Evolutionary conservation across 2,329 filamentous ascomycete genomes (phyloP).

Genomic region (Monosporascus sp.): DNA sequence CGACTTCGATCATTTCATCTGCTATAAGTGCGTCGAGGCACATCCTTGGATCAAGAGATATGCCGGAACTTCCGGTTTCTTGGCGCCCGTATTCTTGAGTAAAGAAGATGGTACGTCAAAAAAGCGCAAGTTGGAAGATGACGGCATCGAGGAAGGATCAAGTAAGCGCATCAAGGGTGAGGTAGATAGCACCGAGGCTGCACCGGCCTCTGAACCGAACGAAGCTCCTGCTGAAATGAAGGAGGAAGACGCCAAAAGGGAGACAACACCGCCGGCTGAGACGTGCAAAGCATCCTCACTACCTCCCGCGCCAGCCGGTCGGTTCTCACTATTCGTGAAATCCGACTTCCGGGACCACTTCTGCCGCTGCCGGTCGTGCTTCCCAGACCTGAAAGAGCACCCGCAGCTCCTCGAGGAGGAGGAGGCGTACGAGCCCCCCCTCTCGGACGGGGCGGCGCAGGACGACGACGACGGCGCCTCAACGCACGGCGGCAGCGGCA

Average conservation of each 20-base stretch:
- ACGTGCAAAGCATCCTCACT: constrained; percentile 59
- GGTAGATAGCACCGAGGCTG: constrained; percentile 9
- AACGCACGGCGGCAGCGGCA: constrained; percentile 65
- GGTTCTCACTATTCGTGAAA: constrained; percentile 78
- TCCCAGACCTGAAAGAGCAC: constrained; percentile 63
- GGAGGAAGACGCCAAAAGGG: constrained; percentile 13
- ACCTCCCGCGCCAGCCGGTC: constrained; percentile 46
- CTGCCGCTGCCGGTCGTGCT: constrained; percentile 81
- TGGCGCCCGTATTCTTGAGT: constrained; percentile 61
- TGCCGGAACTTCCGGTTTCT: constrained; percentile 72
- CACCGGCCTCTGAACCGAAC: constrained; percentile 2
- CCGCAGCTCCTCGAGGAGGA: constrained; percentile 89
- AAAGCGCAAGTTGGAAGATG: constrained; percentile 64
- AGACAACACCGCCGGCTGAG: constrained; percentile 7
- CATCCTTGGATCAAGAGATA: constrained; percentile 91
- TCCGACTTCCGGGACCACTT: constrained; percentile 74
- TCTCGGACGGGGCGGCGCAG: constrained; percentile 60
- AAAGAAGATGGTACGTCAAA: constrained; percentile 32
- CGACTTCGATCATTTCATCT: constrained; percentile 83
- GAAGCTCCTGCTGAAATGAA: constrained; percentile 12
- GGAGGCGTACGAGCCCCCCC: constrained; percentile 85
- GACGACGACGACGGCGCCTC: constrained; percentile 50
- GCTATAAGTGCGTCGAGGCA: constrained; percentile 86
- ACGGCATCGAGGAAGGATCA: constrained; percentile 31
- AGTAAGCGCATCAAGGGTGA: constrained; percentile 51